phyloP scores from a whole-genome alignment of 2,329 filamentous ascomycete species.

The Epichloe gansuensis region DNA sequence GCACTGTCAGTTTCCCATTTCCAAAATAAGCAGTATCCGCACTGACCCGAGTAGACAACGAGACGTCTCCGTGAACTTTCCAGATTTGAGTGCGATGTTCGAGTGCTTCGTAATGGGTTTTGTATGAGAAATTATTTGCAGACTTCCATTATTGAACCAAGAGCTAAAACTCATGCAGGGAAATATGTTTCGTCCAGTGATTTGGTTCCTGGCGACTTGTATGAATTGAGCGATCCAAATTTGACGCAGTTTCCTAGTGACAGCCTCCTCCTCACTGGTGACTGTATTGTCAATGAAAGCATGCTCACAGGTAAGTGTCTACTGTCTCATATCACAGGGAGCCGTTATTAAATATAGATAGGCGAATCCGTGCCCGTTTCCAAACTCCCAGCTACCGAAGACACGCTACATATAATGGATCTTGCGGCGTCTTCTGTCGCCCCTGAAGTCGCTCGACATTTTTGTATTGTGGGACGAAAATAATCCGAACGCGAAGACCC shows the following conservation, averaged over 20 bases:
- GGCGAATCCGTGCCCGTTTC: conserved; percentile 95
- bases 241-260: conserved; percentile 84
- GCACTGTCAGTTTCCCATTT: conserved; percentile 43
- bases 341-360: conserved; percentile 3
- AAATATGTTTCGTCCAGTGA: conserved; percentile 76
- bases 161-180: conserved; percentile 35
- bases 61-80: conserved; percentile 81
- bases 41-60: conserved; percentile 56
- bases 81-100: conserved; percentile 86
- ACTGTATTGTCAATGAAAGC: conserved; percentile 98
- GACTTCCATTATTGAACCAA: background rate
- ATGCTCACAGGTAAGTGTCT: conserved; percentile 64
- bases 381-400: conserved; percentile 73
- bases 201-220: conserved; percentile 88
- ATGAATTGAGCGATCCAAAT: conserved; percentile 89
- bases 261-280: conserved; percentile 79
- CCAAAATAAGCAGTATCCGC: background rate
- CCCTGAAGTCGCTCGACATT: conserved; percentile 73
- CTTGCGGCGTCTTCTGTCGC: conserved; percentile 71
- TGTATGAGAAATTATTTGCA: conserved; percentile 40
- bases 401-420: conserved; percentile 64
- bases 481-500: conserved; percentile 78
- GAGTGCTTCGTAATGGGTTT: conserved; percentile 87
- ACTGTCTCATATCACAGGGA: background rate
- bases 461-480: conserved; percentile 89